These are phyloP conservation scores for Candida verbasci DNA, from an alignment of 805 yeast genomes.

Conservation along the genomic window DNA sequence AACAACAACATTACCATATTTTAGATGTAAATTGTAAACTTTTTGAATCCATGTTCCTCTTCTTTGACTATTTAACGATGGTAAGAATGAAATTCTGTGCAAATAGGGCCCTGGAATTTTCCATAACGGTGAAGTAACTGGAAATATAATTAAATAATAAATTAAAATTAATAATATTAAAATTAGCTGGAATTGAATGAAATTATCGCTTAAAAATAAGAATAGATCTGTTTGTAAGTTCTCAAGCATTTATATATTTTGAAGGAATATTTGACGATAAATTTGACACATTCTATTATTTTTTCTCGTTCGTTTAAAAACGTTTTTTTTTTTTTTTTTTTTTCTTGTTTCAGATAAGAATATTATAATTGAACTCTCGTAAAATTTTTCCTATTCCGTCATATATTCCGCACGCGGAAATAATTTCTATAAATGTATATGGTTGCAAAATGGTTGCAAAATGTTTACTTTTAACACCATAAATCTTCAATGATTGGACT, in stretches of 20 bases:
- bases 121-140: constrained; percentile 45
- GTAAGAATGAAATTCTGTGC: constrained; percentile 40
- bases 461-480: no score
- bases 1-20: constrained; percentile 61
- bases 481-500: no score
- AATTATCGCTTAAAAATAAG: background rate
- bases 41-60: constrained; percentile 36
- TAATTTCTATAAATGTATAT: no score
- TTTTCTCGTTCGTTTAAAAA: no score
- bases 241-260: background rate
- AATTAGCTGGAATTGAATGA: background rate
- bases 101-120: constrained; percentile 56
- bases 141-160: constrained; percentile 43
- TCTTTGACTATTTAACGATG: constrained; percentile 37
- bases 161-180: background rate
- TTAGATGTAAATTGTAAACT: constrained; percentile 47
- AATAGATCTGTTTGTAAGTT: background rate
- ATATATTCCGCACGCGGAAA: no score
- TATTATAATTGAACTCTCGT: no score
- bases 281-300: no score
- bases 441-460: no score
- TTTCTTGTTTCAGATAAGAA: no score
- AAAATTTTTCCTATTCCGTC: no score
- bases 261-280: no score
- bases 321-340: no score